A percentile compares a stretch with the other conserved stretches of the same genome.
Evolutionary conservation across 805 yeast species (phyloP).

Genomic region (Wickerhamomyces silvicola): DNA sequence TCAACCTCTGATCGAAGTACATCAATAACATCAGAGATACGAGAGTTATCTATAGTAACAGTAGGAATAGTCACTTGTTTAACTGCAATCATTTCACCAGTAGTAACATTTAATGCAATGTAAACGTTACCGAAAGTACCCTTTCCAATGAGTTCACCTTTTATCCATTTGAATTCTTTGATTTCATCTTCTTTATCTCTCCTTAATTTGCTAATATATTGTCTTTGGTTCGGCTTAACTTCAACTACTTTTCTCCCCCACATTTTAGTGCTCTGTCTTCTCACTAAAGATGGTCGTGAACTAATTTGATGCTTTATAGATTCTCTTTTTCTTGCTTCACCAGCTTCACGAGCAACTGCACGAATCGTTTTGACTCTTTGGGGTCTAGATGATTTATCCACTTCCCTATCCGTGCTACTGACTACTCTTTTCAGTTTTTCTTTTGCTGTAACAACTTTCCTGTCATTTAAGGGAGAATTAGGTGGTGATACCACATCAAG

Average conservation of each 20-base stretch:
- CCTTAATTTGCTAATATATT: conserved; percentile 54
- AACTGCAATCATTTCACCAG: conserved; percentile 98
- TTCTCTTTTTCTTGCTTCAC: conserved; percentile 46
- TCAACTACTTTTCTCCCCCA: conserved; percentile 96
- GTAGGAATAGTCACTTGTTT: conserved; percentile 79
- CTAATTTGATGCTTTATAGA: conserved; percentile 16
- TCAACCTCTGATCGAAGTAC: conserved; percentile 88
- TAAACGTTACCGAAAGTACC: conserved; percentile 96
- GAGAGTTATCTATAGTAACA: conserved; percentile 28
- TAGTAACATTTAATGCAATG: conserved; percentile 86
- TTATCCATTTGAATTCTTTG: conserved; percentile 93
- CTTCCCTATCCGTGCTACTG: conserved; percentile 10
- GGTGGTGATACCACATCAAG: conserved; percentile 66
- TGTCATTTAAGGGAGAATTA: conserved; percentile 35
- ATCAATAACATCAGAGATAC: conserved; percentile 58
- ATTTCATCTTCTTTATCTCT: conserved; percentile 55
- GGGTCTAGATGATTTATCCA: conserved; percentile 25
- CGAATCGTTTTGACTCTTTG: conserved; percentile 86
- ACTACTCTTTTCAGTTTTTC: conserved; percentile 15
- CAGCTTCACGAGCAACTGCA: conserved; percentile 88
- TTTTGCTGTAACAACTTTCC: conserved; percentile 1
- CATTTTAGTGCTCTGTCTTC: conserved; percentile 85
- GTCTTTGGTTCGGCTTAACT: conserved; percentile 67
- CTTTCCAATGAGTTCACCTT: conserved; percentile 92
- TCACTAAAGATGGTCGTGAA: conserved; percentile 38